Conservation (phyloP, 1,284 basidiomycete species). For the Ceratobasidium sp. region DNA sequence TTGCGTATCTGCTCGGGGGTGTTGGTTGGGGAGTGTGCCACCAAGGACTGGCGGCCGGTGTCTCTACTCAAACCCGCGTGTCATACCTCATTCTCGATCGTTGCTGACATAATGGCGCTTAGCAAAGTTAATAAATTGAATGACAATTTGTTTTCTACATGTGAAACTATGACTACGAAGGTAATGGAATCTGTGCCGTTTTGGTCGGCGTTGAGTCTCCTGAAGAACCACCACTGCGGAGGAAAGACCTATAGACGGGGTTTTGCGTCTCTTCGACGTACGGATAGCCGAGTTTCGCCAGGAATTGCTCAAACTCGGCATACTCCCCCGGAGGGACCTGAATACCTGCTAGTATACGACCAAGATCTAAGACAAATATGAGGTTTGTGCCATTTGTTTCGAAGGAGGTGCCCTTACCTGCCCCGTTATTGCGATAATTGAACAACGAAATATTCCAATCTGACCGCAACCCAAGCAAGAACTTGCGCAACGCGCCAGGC, state of each 20-base stretch:
- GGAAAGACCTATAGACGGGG: conserved; percentile 84
- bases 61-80: conserved; percentile 26
- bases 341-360: conserved; percentile 92
- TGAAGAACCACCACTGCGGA: conserved; percentile 54
- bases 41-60: conserved; percentile 17
- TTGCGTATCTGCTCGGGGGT: no score
- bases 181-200: not conserved
- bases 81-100: conserved; percentile 31
- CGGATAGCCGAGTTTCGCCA: conserved; percentile 84
- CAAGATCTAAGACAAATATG: conserved; percentile 73
- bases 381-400: conserved; percentile 30
- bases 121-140: conserved; percentile 2
- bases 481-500: conserved; percentile 91
- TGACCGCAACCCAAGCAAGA: conserved; percentile 83
- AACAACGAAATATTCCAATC: conserved; percentile 97
- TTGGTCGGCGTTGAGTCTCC: conserved; percentile 30
- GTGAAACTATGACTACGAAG: conserved; percentile 23
- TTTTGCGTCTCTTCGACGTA: conserved; percentile 97
- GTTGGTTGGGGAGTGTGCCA: conserved; percentile 13
- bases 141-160: conserved; percentile 27
- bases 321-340: conserved; percentile 84
- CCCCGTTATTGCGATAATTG: conserved; percentile 98
- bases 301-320: conserved; percentile 78
- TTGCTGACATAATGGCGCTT: conserved; percentile 32
- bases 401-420: conserved; percentile 68